A percentile compares a stretch with the other conserved stretches of the same genome.
Evolutionary conservation across 2,329 filamentous ascomycete species (phyloP).

Genomic region (Cryoendolithus antarcticus): DNA sequence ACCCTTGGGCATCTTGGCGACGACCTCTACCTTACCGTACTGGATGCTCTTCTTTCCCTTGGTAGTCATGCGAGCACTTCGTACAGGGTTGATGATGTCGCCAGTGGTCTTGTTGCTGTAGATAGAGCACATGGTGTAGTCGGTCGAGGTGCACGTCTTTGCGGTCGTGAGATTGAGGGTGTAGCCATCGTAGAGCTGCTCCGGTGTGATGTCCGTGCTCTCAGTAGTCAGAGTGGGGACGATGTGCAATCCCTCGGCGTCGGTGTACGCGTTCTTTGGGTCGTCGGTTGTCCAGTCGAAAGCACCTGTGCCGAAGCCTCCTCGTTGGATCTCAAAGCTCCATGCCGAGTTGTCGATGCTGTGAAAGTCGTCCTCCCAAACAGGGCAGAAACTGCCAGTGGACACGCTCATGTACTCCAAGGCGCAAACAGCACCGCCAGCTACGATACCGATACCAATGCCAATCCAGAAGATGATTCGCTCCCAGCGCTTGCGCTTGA

Average conservation of each 20-base stretch:
- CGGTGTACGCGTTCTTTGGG: conserved; percentile 59
- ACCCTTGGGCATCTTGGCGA: conserved; percentile 57
- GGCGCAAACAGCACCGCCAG: conserved; percentile 62
- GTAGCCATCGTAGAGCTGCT: conserved; percentile 6
- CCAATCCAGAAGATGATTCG: conserved; percentile 63
- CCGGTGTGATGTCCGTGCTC: conserved; percentile 40
- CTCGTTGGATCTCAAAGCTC: conserved; percentile 59
- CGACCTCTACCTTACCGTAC: conserved; percentile 67
- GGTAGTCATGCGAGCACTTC: conserved; percentile 64
- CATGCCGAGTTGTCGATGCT: conserved; percentile 48
- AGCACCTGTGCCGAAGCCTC: conserved; percentile 63
- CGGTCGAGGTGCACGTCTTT: conserved; percentile 53
- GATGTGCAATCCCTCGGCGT: conserved; percentile 56
- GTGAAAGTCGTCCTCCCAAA: conserved; percentile 53
- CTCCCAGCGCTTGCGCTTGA: conserved; percentile 42
- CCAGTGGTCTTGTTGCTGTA: conserved; percentile 61
- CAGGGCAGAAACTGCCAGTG: conserved; percentile 57
- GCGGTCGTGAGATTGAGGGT: conserved; percentile 49
- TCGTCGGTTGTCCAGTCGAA: conserved; percentile 60
- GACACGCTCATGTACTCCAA: conserved; percentile 56
- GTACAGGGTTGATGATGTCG: conserved; percentile 60
- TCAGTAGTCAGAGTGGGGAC: conserved; percentile 59
- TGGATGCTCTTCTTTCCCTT: conserved; percentile 56
- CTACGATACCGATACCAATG: conserved; percentile 50
- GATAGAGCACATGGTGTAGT: conserved; percentile 48